phyloP scores from a whole-genome alignment of 331 rosid genomes.

The Malus hybrid region DNA sequence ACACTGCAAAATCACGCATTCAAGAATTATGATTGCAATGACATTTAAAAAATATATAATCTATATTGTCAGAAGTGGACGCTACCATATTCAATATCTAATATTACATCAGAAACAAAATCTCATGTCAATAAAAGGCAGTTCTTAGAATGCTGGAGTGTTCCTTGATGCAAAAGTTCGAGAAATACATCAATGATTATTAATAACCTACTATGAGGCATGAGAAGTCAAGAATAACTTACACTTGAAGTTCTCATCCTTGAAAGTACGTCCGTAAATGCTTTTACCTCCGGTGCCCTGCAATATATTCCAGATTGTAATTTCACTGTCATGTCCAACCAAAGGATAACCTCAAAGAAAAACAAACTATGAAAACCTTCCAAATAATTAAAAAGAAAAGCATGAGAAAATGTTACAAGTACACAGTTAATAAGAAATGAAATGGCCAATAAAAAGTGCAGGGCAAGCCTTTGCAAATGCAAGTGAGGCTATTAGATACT shows the following conservation, averaged over 20 bases:
- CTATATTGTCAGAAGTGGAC: background rate
- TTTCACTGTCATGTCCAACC: background rate
- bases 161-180: background rate
- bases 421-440: background rate
- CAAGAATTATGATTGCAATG: slow-evolving; percentile 12
- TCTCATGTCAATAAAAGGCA: background rate
- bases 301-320: background rate
- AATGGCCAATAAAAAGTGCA: background rate
- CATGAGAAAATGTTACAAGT: background rate
- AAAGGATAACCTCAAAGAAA: background rate
- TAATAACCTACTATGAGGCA: background rate
- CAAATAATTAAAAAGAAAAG: background rate
- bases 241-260: slow-evolving; percentile 92
- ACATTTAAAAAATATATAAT: background rate
- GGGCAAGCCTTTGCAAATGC: background rate
- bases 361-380: background rate
- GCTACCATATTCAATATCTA: background rate
- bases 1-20: slow-evolving; percentile 40
- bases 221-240: slow-evolving; percentile 27
- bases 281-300: slow-evolving; percentile 99
- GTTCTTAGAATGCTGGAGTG: background rate
- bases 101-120: background rate
- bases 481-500: background rate
- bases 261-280: slow-evolving; percentile 93
- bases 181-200: background rate